Base-by-base conservation (phyloP, 2,329 filamentous ascomycete species). In the Colletotrichum endophyticum region DNA sequence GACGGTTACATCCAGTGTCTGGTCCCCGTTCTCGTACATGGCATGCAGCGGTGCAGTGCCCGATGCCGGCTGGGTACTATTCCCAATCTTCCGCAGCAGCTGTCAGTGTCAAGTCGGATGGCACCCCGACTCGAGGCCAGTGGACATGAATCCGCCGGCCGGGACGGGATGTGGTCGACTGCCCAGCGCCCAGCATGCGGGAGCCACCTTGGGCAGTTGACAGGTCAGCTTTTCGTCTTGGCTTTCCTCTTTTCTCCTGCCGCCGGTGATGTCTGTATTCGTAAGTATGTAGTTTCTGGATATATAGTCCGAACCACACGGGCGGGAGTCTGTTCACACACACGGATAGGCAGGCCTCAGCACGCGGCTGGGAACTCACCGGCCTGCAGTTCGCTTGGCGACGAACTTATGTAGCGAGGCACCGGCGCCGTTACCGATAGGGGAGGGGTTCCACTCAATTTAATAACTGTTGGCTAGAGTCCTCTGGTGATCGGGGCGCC, bases 391-490 rank as follows among this genome's bases (percentile, higher is more conserved):
- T 69, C 57, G 73, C 57, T 69, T 68, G 39, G 44, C 28, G n/a
- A 67, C 70, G 32, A 69, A 64, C 57, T 34, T 53, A 22, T 34
- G 74, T 76, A 59, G 73, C 64, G 73, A 34, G 73, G 57, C 59
- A 49, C 63, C 73, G 73, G 73, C 70, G 64, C 70, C 73, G 73
- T 73, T 76, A 27, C 64, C 70, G 64, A 62, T 59, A 64, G 34
- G 70, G 28, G 27, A 59, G 44, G 27, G 28, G 70, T 12, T 28
- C 70, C 74, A 70, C 74, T 66, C 27, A 61, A 61, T 25, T 36
- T 53, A 39, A 76, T 73, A 34, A 39, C 7, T 73, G 64, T n/a
- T 66, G 34, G 70, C 59, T 25, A 44, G 66, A 68, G 36, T 39
- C 30, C 32, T 63, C 39, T 67, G 56, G 15, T 73, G 70, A 39